Evolutionary conservation across 805 yeast genomes (phyloP).

Genomic region (Wickerhamiella brachini): DNA sequence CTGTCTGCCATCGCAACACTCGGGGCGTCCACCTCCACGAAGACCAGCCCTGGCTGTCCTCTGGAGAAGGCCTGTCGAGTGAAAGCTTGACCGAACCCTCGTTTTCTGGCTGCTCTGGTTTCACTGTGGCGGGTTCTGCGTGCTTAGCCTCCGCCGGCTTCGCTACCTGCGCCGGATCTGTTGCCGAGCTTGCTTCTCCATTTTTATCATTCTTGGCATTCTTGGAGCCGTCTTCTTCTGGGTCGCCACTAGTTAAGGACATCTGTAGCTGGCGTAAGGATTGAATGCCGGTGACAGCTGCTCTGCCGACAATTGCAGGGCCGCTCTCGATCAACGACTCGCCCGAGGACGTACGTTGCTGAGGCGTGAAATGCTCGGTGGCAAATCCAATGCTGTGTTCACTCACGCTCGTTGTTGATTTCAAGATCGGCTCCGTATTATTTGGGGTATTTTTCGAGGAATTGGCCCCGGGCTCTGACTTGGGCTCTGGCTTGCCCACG

Average conservation of each 20-base stretch:
- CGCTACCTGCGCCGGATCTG: too few species aligned
- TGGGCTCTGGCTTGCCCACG: background rate
- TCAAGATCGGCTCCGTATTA: background rate
- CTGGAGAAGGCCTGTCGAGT: background rate
- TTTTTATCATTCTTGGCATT: background rate
- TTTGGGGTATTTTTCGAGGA: background rate
- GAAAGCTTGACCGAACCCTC: background rate
- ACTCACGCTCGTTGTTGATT: background rate
- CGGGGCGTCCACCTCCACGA: conserved; percentile 1
- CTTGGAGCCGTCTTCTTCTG: background rate
- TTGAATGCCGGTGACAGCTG: background rate
- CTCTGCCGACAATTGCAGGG: background rate
- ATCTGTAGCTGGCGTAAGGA: background rate
- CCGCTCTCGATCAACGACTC: background rate
- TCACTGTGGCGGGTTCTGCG: too few species aligned
- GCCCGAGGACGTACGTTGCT: background rate
- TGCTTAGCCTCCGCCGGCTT: too few species aligned
- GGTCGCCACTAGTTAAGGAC: background rate
- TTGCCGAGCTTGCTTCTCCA: too few species aligned
- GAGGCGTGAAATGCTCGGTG: background rate
- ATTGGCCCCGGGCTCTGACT: background rate
- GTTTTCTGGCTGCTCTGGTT: background rate
- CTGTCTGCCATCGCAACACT: background rate
- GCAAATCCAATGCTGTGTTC: background rate
- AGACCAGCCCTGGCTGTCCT: conserved; percentile 1